Base-by-base conservation (phyloP, 2,329 filamentous ascomycete species). In the Penicillium sp. region DNA sequence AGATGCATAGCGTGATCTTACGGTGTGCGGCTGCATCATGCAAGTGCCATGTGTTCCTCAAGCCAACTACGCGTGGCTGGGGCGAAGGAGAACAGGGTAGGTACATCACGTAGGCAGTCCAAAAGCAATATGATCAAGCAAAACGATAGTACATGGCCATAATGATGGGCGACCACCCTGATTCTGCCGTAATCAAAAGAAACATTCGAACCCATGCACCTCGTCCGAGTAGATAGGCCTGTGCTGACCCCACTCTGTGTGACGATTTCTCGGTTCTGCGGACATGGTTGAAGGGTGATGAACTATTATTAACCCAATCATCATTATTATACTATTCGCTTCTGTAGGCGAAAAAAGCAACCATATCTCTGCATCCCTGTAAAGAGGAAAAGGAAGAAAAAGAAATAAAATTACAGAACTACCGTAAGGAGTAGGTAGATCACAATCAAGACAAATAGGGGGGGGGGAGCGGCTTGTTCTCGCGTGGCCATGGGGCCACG, bases 401-500 rank as follows among this genome's bases (percentile, higher is more conserved):
- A 40, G 38, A 37, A 19, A 40, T 25, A 43, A 2, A 43, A 43
- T 22, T 22, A 22, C 30, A 22, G 22, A 3, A 13, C 40, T n/a
- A 19, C 19, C 13, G 16, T 40, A 19, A 22, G 19, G 19, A 19
- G 38, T 16, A n/a, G 22, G 28, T 48, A 48, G 26, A 37, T 37
- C 49, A 35, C 33, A 35, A 8, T 8, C 49, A n/a, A 30, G 28
- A 10, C 14, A 26, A 22, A 51, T 19, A 33, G 28, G 7, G 8
- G 28, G 25, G 46, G 7, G 6, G 19, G 28, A 22, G 49, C 57
- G 59, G 58, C 30, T 35, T 54, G 55, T 57, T 57, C 58, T 64
- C 61, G 60, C 62, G 59, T 66, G 62, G 62, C 65, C 54, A 57
- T 59, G 61, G 61, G 59, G 59, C 61, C 54, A 63, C 57, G 59